phyloP scores from a whole-genome alignment of 768 basidiomycete genomes.

The Pholiota microspora region DNA sequence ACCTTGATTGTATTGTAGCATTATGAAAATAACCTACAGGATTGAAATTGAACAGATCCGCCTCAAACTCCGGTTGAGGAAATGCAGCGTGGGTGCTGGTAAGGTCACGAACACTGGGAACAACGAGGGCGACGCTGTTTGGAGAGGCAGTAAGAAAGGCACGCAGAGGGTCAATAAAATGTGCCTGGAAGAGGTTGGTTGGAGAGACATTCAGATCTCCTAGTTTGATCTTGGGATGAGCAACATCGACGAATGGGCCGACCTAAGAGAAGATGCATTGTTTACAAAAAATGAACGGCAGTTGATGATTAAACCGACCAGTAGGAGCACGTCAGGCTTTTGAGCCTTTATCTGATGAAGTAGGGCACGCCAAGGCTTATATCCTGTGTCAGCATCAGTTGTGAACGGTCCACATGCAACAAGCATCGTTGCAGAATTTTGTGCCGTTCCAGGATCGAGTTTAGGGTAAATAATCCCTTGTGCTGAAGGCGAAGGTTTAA shows the following conservation, averaged over 20 bases:
- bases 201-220: constrained; percentile 74
- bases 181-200: constrained; percentile 60
- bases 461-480: constrained; percentile 26
- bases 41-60: constrained; percentile 41
- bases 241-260: constrained; percentile 87
- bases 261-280: constrained; percentile 45
- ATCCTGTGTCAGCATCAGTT: constrained; percentile 71
- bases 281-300: background rate
- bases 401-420: constrained; percentile 90
- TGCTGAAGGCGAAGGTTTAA: constrained; percentile 39
- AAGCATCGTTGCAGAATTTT: constrained; percentile 57
- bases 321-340: constrained; percentile 74
- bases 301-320: constrained; percentile 47
- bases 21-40: constrained; percentile 39
- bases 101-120: constrained; percentile 84
- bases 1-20: background rate
- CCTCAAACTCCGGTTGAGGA: constrained; percentile 71
- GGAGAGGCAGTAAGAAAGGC: constrained; percentile 61
- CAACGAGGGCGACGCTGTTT: constrained; percentile 67
- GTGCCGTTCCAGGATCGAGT: constrained; percentile 38
- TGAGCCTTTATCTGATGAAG: constrained; percentile 55
- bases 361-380: constrained; percentile 66
- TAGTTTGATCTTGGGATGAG: constrained; percentile 68
- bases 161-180: constrained; percentile 57
- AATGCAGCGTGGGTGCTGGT: constrained; percentile 78